Evolutionary conservation across 176 grass and related monocot genomes (phyloP).

Genomic region (Poa annua): DNA sequence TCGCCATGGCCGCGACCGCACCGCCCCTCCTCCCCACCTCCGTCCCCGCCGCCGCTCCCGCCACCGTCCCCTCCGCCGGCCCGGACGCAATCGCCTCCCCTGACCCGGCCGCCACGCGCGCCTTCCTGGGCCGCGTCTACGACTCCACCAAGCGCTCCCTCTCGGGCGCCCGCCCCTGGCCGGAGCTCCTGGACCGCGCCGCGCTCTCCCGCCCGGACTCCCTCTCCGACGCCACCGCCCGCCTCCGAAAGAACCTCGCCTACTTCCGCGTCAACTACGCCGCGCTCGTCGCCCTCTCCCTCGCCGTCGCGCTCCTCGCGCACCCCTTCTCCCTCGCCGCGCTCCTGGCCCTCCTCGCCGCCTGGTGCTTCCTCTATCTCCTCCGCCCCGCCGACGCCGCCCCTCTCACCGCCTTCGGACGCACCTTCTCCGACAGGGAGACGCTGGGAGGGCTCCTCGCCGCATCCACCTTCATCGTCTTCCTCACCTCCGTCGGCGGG

Average conservation of each 20-base stretch:
- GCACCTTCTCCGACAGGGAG: conserved; percentile 35
- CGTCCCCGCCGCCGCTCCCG: conserved; percentile 10
- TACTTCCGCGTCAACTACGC: conserved; percentile 99
- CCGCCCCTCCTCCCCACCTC: conserved; percentile 27
- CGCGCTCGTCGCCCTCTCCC: conserved; percentile 39
- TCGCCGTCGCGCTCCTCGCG: conserved; percentile 6
- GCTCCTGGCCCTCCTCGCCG: conserved; percentile 26
- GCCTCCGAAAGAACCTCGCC: conserved; percentile 52
- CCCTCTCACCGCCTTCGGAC: conserved; percentile 12
- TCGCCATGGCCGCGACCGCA: conserved; percentile 1
- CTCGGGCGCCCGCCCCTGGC: conserved; percentile 32
- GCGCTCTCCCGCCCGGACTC: conserved; percentile 31
- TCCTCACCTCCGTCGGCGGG: conserved; percentile 31
- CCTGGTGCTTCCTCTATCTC: conserved; percentile 32
- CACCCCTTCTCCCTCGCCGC: conserved; percentile 33
- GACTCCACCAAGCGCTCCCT: conserved; percentile 25
- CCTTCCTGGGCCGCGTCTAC: conserved; percentile 22
- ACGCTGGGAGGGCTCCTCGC: conserved; percentile 13
- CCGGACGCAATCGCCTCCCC: conserved; percentile 17
- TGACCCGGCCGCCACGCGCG: conserved; percentile 21
- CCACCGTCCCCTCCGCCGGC: neutral
- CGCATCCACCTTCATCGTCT: conserved; percentile 24
- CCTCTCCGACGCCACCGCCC: conserved; percentile 26
- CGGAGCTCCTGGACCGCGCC: conserved; percentile 27
- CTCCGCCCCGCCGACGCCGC: conserved; percentile 17